These are phyloP conservation scores for Iberis amara DNA, from an alignment of 441 rosid genomes.

Conservation along the genomic window DNA sequence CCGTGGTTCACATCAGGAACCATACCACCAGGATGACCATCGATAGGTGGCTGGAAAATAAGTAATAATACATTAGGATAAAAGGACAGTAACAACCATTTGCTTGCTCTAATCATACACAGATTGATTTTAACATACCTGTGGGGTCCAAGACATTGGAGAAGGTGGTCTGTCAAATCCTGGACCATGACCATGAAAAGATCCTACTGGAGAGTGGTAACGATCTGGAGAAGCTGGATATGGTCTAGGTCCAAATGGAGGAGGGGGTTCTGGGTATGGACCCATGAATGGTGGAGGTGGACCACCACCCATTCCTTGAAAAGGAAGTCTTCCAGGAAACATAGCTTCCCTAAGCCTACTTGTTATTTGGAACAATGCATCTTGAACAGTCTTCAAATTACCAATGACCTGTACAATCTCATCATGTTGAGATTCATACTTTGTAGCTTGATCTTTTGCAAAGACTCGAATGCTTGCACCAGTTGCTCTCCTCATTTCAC, in stretches of 20 bases:
- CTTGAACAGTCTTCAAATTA: conserved; percentile 56
- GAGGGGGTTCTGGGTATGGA: conserved; percentile 65
- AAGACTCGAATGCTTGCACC: conserved; percentile 51
- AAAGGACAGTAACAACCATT: neutral
- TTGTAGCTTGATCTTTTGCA: conserved; percentile 46
- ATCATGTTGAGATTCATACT: conserved; percentile 41
- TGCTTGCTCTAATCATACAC: neutral
- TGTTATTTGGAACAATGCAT: conserved; percentile 65
- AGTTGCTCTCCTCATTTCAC: conserved; percentile 61
- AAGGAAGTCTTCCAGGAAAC: conserved; percentile 48
- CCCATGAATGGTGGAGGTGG: conserved; percentile 49
- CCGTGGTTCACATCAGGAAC: conserved; percentile 46
- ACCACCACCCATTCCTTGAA: conserved; percentile 39
- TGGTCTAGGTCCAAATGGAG: conserved; percentile 57
- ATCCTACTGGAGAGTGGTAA: conserved; percentile 51
- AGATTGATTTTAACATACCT: conserved; percentile 37
- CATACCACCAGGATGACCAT: conserved; percentile 43
- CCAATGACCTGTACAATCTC: conserved; percentile 69
- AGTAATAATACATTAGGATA: conserved; percentile 7
- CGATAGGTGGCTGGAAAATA: conserved; percentile 28
- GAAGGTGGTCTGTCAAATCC: conserved; percentile 58
- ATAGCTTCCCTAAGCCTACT: conserved; percentile 55
- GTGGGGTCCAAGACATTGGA: conserved; percentile 65
- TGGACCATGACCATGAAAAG: conserved; percentile 56
- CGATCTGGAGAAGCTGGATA: conserved; percentile 57